A percentile compares a stretch with the other conserved stretches of the same genome.
phyloP scores from a whole-genome alignment of 306 rosid species.

The Mimosa pudica region DNA sequence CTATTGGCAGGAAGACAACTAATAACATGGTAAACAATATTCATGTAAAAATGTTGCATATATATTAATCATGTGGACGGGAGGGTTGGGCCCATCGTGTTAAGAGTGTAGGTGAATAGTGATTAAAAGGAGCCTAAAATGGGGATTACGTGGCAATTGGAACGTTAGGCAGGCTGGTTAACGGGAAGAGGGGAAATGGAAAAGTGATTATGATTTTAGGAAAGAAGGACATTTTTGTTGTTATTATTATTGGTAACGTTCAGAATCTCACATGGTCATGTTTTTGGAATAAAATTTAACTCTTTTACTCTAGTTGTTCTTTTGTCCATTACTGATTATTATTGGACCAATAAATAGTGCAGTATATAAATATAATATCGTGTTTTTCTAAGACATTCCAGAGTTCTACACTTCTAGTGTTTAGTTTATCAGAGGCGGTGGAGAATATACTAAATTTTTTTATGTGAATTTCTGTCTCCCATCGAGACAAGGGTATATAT shows the following conservation, averaged over 20 bases:
- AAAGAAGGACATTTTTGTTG: constrained; percentile 13
- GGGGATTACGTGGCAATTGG: neutral
- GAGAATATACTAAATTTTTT: neutral
- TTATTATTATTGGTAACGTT: neutral
- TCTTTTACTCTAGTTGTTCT: neutral
- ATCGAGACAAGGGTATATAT: neutral
- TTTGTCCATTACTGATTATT: neutral
- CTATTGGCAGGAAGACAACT: too few species aligned
- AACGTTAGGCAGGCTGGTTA: constrained; percentile 1
- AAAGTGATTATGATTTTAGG: neutral
- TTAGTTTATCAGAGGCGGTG: neutral
- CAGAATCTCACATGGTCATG: constrained; percentile 9
- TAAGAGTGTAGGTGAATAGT: neutral
- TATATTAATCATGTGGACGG: too few species aligned
- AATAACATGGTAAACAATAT: too few species aligned
- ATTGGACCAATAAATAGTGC: neutral
- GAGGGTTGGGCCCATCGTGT: constrained; percentile 9
- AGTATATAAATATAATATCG: neutral
- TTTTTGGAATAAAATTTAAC: neutral
- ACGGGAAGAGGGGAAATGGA: neutral
- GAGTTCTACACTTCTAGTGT: neutral
- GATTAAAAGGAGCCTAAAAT: neutral
- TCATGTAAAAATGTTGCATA: too few species aligned
- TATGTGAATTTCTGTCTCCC: neutral
- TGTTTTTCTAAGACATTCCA: neutral